Conservation (phyloP, 345 rosid species). For the Tarenaya hassleriana region DNA sequence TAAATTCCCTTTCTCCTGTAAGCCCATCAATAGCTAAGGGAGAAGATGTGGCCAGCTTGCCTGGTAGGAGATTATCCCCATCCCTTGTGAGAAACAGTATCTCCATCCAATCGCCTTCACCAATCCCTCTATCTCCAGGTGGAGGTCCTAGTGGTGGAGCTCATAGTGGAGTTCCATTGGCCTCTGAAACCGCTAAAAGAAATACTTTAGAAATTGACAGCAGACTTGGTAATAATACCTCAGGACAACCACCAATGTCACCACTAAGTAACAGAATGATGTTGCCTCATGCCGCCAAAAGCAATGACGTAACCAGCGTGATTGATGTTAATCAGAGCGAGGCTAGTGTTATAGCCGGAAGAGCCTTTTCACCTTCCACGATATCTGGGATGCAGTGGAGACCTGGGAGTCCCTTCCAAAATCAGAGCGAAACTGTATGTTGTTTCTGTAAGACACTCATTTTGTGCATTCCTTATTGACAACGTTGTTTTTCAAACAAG, state of each 20-base stretch:
- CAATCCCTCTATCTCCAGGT: constrained; percentile 40
- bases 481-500: background rate
- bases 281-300: constrained; percentile 54
- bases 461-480: background rate
- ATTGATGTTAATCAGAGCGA: constrained; percentile 35
- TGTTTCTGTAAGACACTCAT: background rate
- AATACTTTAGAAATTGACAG: constrained; percentile 46
- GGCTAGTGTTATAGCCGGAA: constrained; percentile 41
- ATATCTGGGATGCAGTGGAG: constrained; percentile 70
- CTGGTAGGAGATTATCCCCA: constrained; percentile 49
- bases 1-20: constrained; percentile 44
- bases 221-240: constrained; percentile 21
- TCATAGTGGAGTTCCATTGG: constrained; percentile 41
- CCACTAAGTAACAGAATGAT: constrained; percentile 50
- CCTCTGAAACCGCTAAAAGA: constrained; percentile 56
- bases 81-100: constrained; percentile 48
- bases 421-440: constrained; percentile 59
- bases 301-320: constrained; percentile 41
- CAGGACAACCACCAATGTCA: constrained; percentile 50
- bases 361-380: constrained; percentile 56
- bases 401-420: constrained; percentile 61
- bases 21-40: constrained; percentile 35
- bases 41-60: constrained; percentile 50
- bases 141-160: constrained; percentile 32
- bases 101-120: constrained; percentile 43